phyloP scores from a whole-genome alignment of 768 basidiomycete genomes.

The Russula earlei region DNA sequence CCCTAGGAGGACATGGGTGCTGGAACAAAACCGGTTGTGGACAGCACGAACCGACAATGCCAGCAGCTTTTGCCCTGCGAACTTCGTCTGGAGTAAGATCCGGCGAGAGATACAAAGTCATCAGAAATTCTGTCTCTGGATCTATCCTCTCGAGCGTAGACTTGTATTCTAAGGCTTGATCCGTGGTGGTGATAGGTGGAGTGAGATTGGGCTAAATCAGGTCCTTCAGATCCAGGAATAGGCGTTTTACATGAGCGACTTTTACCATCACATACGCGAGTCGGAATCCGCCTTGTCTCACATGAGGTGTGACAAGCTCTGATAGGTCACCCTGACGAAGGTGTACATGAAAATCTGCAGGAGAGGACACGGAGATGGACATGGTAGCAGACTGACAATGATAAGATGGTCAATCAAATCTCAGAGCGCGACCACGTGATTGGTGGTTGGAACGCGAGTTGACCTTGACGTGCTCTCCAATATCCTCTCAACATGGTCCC shows the following conservation, averaged over 20 bases:
- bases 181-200: slow-evolving; percentile 79
- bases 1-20: slow-evolving; percentile 30
- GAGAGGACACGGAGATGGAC: slow-evolving; percentile 44
- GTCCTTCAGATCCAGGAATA: neutral
- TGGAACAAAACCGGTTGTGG: neutral
- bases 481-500: slow-evolving; percentile 35
- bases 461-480: neutral
- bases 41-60: slow-evolving; percentile 51
- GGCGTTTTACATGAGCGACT: neutral
- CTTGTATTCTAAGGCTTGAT: slow-evolving; percentile 75
- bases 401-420: slow-evolving; percentile 1
- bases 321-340: slow-evolving; percentile 82
- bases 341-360: slow-evolving; percentile 95
- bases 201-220: slow-evolving; percentile 73
- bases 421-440: slow-evolving; percentile 21
- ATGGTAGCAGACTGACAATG: neutral
- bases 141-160: slow-evolving; percentile 64
- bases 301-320: slow-evolving; percentile 80
- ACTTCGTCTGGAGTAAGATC: slow-evolving; percentile 88
- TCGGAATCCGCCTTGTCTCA: slow-evolving; percentile 79
- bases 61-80: slow-evolving; percentile 74
- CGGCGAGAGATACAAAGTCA: slow-evolving; percentile 93
- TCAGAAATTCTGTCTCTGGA: slow-evolving; percentile 74
- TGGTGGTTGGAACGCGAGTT: slow-evolving; percentile 13
- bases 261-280: slow-evolving; percentile 94